Conservation (phyloP, 371 early-diverging fungal species). For the Rhizopus stolonifer region DNA sequence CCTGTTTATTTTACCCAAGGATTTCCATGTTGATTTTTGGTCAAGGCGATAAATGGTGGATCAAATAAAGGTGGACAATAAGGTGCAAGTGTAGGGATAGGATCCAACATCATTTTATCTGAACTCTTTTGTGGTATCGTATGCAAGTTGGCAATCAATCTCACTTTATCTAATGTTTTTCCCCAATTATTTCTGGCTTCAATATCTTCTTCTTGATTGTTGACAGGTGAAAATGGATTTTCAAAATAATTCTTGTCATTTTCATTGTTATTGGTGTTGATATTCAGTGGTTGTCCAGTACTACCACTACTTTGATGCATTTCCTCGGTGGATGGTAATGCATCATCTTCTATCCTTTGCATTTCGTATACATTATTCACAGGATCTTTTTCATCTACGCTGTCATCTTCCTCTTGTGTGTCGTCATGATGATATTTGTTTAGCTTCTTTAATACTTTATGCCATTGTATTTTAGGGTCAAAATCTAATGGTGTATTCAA, state of each 20-base stretch:
- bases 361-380: neutral
- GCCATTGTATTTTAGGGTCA: slow-evolving; percentile 38
- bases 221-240: slow-evolving; percentile 22
- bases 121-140: slow-evolving; percentile 9
- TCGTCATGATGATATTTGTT: neutral
- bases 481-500: slow-evolving; percentile 12
- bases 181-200: slow-evolving; percentile 38
- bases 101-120: neutral
- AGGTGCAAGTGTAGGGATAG: slow-evolving; percentile 25
- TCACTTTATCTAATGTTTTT: slow-evolving; percentile 45
- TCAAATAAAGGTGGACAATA: slow-evolving; percentile 45
- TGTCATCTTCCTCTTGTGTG: neutral
- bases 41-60: slow-evolving; percentile 40
- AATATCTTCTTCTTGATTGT: neutral
- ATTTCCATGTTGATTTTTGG: slow-evolving; percentile 36
- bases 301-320: slow-evolving; percentile 1
- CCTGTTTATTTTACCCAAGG: slow-evolving; percentile 27
- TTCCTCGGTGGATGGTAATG: slow-evolving; percentile 18
- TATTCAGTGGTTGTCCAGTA: neutral
- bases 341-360: slow-evolving; percentile 13
- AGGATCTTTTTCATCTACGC: neutral
- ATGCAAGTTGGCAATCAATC: slow-evolving; percentile 41
- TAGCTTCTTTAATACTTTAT: slow-evolving; percentile 20
- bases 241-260: slow-evolving; percentile 18
- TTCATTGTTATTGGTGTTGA: neutral